Base-by-base conservation (phyloP, 1,139 yeast genomes). In the Hansenula lynferdii region DNA sequence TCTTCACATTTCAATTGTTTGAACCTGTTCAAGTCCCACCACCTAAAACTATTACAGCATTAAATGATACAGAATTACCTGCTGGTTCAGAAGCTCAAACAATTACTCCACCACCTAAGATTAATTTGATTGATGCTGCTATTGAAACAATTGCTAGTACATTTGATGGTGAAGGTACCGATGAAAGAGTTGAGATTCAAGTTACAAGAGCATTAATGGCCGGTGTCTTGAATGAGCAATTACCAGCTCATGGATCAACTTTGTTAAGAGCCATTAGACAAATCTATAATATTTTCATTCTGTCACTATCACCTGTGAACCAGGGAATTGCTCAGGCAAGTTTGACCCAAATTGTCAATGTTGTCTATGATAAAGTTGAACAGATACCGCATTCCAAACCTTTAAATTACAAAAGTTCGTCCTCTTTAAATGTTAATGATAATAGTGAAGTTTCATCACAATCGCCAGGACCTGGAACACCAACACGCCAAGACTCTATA, bases 251-350 rank as follows among this genome's bases (percentile, higher is more conserved):
- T 56, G 97, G 97, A 7, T 86, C 92, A 6, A 77, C 94, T 0
- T 68, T 94, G 38, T 69, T 94, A 48, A 86, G 85, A 54, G 97
- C 97, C 0, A 83, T 94, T 28, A 77, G 98, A 58, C 96, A 87
- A 56, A 85, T 92, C 17, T 92, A 92, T 64, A 90, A 89, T 57
- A 86, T 94, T 24, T 94, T 92, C 55, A 83, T 92, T 33, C 74
- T 87, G 44, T 87, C 97, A 0, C 69, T 84, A 47, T 80, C 85
- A 16, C 77, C 92, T 5, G 69, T 86, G 20, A 92, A 89, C 56
- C 98, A 92, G 61, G 85, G 92, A 1, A 82, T 90, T 43, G 98
- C 98, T 0, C 98, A 94, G 64, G 97, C 96, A 3, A 83, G 94
- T 9, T 70, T 94, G 47, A 86, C 95, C 4, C 98, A 94, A 62